Percentiles rank a stretch among this genome's conserved stretches.
These are phyloP conservation scores for Russula vinacea DNA, from an alignment of 768 basidiomycete species.

Conservation along the genomic window DNA sequence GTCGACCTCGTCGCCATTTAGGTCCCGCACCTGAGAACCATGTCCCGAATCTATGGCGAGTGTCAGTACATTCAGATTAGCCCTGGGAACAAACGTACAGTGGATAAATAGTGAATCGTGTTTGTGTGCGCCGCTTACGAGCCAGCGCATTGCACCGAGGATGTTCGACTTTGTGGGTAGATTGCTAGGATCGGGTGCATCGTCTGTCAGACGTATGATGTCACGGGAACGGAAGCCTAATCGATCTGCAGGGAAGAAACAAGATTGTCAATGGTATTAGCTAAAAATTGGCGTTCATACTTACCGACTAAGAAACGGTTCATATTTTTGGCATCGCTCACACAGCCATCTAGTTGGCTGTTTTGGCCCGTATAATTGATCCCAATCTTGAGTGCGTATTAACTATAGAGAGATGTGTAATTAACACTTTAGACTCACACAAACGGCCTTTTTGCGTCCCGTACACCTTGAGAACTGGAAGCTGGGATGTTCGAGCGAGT, in stretches of 20 bases:
- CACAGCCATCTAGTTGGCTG: conserved; percentile 44
- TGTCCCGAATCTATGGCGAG: conserved; percentile 42
- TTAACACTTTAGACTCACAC: conserved; percentile 27
- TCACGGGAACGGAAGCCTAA: conserved; percentile 45
- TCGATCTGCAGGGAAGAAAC: conserved; percentile 32
- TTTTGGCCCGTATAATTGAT: conserved; percentile 45
- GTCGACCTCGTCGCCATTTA: conserved; percentile 42
- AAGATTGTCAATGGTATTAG: background rate
- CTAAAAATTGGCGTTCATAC: background rate
- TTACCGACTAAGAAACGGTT: conserved; percentile 40
- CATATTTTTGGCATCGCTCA: conserved; percentile 50
- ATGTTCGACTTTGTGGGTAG: conserved; percentile 49
- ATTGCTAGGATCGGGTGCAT: conserved; percentile 38
- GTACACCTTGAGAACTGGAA: conserved; percentile 46
- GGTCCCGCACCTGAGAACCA: conserved; percentile 47
- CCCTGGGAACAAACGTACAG: conserved; percentile 27
- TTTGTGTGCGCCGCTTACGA: conserved; percentile 46
- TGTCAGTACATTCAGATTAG: background rate
- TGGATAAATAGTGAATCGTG: conserved; percentile 47
- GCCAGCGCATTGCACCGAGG: conserved; percentile 50
- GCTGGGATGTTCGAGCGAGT: conserved; percentile 18
- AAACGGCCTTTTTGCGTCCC: conserved; percentile 46
- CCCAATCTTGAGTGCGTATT: conserved; percentile 39
- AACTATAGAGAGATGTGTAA: background rate
- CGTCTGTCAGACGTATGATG: conserved; percentile 51